A percentile compares a stretch with the other conserved stretches of the same genome.
These are phyloP conservation scores for Scheffersomyces insectosa DNA, from an alignment of 1,139 yeast genomes.

Conservation along the genomic window DNA sequence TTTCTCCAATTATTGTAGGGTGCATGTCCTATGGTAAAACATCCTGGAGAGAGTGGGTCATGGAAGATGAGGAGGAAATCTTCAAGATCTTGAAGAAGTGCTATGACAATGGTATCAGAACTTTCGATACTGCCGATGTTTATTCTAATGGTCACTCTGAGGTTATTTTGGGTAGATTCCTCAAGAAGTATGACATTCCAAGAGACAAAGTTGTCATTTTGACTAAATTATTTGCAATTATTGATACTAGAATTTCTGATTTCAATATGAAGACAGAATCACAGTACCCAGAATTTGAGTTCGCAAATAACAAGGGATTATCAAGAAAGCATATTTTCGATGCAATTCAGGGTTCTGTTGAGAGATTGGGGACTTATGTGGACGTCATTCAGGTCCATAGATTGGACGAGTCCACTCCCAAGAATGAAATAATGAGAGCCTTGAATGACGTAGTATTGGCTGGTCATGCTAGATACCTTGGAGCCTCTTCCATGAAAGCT, in stretches of 20 bases:
- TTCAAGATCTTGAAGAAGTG: constrained; percentile 45
- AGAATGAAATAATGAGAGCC: constrained; percentile 17
- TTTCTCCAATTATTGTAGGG: constrained; percentile 55
- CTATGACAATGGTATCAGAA: constrained; percentile 51
- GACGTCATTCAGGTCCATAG: constrained; percentile 20
- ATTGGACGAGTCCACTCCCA: constrained; percentile 12
- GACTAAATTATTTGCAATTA: constrained; percentile 28
- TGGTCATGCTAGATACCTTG: constrained; percentile 17
- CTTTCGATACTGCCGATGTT: constrained; percentile 54
- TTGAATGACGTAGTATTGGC: constrained; percentile 16
- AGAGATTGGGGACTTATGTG: constrained; percentile 19
- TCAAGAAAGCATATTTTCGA: constrained; percentile 19
- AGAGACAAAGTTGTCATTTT: constrained; percentile 48
- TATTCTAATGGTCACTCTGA: constrained; percentile 49
- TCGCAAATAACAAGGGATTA: constrained; percentile 14
- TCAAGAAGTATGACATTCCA: constrained; percentile 41
- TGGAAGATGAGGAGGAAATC: constrained; percentile 34
- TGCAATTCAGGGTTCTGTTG: constrained; percentile 14
- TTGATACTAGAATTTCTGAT: constrained; percentile 3
- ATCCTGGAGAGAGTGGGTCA: constrained; percentile 49
- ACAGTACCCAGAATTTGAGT: constrained; percentile 4
- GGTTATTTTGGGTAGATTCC: constrained; percentile 39
- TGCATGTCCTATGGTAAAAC: constrained; percentile 56
- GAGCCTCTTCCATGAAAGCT: constrained; percentile 19
- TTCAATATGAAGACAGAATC: constrained; percentile 1